Percentiles rank a stretch among this genome's conserved stretches.
phyloP scores from a whole-genome alignment of 2,329 filamentous ascomycete species.

The Gremmenia infestans region DNA sequence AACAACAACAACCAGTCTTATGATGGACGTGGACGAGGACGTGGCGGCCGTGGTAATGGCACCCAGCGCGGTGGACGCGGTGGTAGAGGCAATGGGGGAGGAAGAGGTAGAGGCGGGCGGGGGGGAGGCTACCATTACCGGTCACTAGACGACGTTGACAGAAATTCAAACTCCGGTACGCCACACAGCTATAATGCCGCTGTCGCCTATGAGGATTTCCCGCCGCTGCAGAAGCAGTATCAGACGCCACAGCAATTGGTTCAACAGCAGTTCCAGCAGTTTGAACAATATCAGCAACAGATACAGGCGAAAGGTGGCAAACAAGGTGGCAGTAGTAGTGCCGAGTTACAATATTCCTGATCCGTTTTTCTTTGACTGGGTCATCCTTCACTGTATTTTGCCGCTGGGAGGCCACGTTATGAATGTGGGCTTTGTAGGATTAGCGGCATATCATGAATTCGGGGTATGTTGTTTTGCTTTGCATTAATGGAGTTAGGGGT shows the following conservation, averaged over 20 bases:
- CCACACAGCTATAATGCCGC: conserved; percentile 27
- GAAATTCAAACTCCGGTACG: conserved; percentile 38
- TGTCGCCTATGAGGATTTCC: conserved; percentile 33
- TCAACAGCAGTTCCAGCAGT: conserved; percentile 30
- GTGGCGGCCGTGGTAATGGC: conserved; percentile 29
- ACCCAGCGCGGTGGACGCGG: conserved; percentile 35
- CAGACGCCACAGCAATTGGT: conserved; percentile 31
- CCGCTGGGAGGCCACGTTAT: not conserved
- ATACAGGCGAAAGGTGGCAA: conserved; percentile 18
- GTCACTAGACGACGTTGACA: conserved; percentile 61
- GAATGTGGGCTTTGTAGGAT: not conserved
- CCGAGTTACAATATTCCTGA: conserved; percentile 26
- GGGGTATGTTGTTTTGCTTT: not conserved
- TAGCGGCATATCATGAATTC: not conserved
- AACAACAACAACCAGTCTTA: conserved; percentile 24
- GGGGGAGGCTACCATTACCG: conserved; percentile 52
- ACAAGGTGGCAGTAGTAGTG: conserved; percentile 15
- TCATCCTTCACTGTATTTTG: not conserved
- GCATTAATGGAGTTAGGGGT: not conserved
- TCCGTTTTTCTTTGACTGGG: conserved; percentile 1
- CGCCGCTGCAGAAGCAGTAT: conserved; percentile 30
- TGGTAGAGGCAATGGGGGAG: conserved; percentile 37
- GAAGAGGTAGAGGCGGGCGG: conserved; percentile 39
- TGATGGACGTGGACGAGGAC: conserved; percentile 29
- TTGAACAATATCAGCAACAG: conserved; percentile 27